Conservation (phyloP, 1,139 yeast genomes). For the Candida smagusa region DNA sequence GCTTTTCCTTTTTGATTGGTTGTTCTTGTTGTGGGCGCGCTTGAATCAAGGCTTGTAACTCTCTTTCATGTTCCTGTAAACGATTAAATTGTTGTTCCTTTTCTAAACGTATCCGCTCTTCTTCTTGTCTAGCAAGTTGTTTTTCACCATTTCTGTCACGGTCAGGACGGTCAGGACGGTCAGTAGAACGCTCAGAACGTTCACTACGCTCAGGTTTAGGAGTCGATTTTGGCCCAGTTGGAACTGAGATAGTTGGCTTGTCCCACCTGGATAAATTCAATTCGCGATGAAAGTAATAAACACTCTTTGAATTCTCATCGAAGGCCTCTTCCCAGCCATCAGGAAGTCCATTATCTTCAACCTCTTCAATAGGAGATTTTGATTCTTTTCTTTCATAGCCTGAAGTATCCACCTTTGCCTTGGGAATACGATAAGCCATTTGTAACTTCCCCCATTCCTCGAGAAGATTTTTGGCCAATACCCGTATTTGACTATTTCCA, state of each 20-base stretch:
- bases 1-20: conserved; percentile 10
- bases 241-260: conserved; percentile 36
- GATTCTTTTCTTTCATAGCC: conserved; percentile 31
- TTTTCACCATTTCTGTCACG: conserved; percentile 11
- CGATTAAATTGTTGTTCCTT: conserved; percentile 28
- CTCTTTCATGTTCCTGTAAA: conserved; percentile 28
- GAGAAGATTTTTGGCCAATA: conserved; percentile 45
- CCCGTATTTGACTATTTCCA: conserved; percentile 29
- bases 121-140: conserved; percentile 30
- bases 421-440: conserved; percentile 83
- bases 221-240: conserved; percentile 22
- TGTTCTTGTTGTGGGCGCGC: conserved; percentile 13
- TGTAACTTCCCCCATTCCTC: conserved; percentile 72
- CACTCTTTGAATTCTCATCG: conserved; percentile 36
- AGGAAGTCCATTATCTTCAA: conserved; percentile 36
- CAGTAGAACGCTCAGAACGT: background rate
- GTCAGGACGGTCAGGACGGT: conserved; percentile 4
- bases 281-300: conserved; percentile 55
- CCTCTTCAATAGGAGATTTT: conserved; percentile 9
- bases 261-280: conserved; percentile 57
- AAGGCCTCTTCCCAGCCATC: conserved; percentile 53
- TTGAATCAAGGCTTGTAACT: conserved; percentile 37
- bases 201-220: conserved; percentile 3
- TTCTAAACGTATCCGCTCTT: conserved; percentile 30
- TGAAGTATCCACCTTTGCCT: conserved; percentile 23